These are phyloP conservation scores for Grosmannia clavigera DNA, from an alignment of 2,329 filamentous ascomycete genomes.

Conservation along the genomic window DNA sequence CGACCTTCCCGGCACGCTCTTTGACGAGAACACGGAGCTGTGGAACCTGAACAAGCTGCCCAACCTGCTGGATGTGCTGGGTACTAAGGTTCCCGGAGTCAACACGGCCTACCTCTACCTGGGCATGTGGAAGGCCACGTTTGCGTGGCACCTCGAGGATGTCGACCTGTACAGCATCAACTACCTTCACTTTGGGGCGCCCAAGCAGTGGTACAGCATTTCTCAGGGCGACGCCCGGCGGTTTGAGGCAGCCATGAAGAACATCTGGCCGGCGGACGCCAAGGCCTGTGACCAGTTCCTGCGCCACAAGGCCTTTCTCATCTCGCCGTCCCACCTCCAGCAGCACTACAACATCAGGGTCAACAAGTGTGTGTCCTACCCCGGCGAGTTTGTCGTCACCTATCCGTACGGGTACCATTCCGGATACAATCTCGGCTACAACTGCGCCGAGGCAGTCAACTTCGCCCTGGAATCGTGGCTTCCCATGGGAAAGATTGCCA, in stretches of 20 bases:
- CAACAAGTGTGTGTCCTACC: constrained; percentile 89
- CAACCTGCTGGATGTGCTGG: constrained; percentile 85
- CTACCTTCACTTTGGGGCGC: constrained; percentile 96
- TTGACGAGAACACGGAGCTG: constrained; percentile 67
- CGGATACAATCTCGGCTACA: constrained; percentile 95
- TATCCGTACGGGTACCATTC: constrained; percentile 98
- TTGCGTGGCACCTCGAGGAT: constrained; percentile 97
- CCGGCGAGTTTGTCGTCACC: constrained; percentile 95
- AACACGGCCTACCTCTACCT: constrained; percentile 97
- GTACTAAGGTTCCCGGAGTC: constrained; percentile 91
- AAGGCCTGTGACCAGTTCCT: constrained; percentile 95
- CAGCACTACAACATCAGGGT: constrained; percentile 90
- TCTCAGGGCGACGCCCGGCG: constrained; percentile 86
- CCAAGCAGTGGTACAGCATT: constrained; percentile 99
- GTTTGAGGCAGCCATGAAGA: constrained; percentile 92
- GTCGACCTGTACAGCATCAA: constrained; percentile 99
- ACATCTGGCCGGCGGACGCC: constrained; percentile 84
- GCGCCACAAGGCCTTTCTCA: constrained; percentile 93
- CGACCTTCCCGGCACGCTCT: constrained; percentile 90
- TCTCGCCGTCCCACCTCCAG: constrained; percentile 78
- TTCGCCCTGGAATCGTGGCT: constrained; percentile 94
- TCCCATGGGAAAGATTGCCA: constrained; percentile 86
- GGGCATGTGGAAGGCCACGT: constrained; percentile 99
- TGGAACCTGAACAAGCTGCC: constrained; percentile 96
- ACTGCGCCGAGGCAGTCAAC: constrained; percentile 97